Evolutionary conservation across 2,329 filamentous ascomycete species (phyloP), one percentile per base, ranked within the genome.

Genomic region (Pseudocercospora pini-densiflorae): DNA sequence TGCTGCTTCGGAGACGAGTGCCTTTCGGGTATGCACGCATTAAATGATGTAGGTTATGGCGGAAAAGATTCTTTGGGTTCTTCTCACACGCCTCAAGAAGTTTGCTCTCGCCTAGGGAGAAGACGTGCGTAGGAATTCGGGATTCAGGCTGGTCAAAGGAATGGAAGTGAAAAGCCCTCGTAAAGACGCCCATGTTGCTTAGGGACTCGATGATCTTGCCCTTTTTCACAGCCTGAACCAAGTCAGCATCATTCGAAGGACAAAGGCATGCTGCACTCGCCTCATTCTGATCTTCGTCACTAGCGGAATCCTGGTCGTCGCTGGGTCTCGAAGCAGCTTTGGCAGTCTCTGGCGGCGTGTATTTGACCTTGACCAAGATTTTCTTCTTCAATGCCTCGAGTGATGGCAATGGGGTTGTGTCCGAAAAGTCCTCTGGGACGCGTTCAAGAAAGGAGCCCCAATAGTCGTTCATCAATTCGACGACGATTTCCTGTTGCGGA

Each of bases 11-110:
- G 61, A 97, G 89, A 6, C 94, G 88, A 64, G 93, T 84, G 1
- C 92, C 92, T 40, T 91, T 93, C 0, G 94, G 94, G 74, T 97
- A 97, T 0, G 92, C 90, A 19, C 94, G 88, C 91, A 97, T 93
- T 73, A 97, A 83, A 75, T 87, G 94, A 71, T 88, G 82, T 62
- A 88, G 87, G 79, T 97, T 97, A 81, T 97, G 94, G 36, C 88
- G 83, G 77, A 97, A 94, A 7, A 97, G 84, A 1, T 82, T 83
- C 3, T 78, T 75, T 3, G 81, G 82, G n/a, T 85, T 78, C 16
- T 81, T 81, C 62, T 88, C 81, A 67, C 89, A 86, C 6, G 88
- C 83, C 74, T 93, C 93, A 72, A 93, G 88, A 71, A 89, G 80
- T 40, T 86, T 84, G 59, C 82, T 84, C 70, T 90, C 88, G 0